phyloP scores from a whole-genome alignment of 768 basidiomycete species.

The Candolleomyces efflorescens region DNA sequence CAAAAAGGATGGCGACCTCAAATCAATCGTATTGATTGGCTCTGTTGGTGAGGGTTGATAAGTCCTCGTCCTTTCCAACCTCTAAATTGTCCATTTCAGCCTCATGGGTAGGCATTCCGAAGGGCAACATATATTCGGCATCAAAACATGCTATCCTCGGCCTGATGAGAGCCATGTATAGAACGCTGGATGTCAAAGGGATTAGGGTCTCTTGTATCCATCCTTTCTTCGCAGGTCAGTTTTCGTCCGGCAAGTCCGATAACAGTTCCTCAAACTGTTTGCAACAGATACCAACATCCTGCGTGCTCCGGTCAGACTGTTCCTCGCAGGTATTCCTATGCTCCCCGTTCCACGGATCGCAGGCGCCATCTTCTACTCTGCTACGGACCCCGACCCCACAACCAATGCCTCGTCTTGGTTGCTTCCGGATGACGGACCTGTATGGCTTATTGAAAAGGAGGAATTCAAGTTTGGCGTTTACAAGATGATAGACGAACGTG shows the following conservation, averaged over 20 bases:
- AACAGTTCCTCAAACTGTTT: background rate
- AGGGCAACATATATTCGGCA: slow-evolving; percentile 41
- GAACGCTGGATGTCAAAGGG: slow-evolving; percentile 26
- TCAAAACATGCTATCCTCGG: slow-evolving; percentile 55
- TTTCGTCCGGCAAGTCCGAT: background rate
- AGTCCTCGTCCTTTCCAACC: background rate
- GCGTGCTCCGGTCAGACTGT: slow-evolving; percentile 30
- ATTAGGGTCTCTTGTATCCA: slow-evolving; percentile 46
- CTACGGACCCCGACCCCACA: slow-evolving; percentile 38
- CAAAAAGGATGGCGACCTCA: slow-evolving; percentile 35
- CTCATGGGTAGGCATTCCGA: slow-evolving; percentile 44
- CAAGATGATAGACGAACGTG: slow-evolving; percentile 43
- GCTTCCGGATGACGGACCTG: slow-evolving; percentile 46
- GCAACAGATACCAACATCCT: slow-evolving; percentile 44
- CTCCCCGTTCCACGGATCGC: slow-evolving; percentile 45
- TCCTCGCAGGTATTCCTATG: slow-evolving; percentile 46
- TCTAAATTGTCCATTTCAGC: slow-evolving; percentile 24
- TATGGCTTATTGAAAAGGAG: slow-evolving; percentile 42
- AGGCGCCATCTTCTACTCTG: slow-evolving; percentile 48
- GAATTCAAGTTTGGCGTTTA: slow-evolving; percentile 50
- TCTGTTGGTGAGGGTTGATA: slow-evolving; percentile 40
- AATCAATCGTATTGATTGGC: slow-evolving; percentile 48
- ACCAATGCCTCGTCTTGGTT: slow-evolving; percentile 46
- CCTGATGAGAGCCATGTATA: slow-evolving; percentile 44
- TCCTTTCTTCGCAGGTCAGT: slow-evolving; percentile 50